Evolutionary conservation across 2,329 filamentous ascomycete genomes (phyloP).

Genomic region (Trichoderma breve): DNA sequence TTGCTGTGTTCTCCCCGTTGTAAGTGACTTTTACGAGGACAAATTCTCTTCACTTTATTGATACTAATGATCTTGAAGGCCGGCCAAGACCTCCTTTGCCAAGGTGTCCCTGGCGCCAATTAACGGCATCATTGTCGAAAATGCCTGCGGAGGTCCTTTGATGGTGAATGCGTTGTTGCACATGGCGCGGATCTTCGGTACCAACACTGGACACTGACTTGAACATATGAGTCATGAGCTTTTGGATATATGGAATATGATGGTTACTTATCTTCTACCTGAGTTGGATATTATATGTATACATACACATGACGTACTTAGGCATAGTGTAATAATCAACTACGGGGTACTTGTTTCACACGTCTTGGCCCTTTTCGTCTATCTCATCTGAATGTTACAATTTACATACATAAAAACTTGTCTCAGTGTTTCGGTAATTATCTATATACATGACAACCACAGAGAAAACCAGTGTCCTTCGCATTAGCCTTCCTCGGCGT

Average conservation of each 20-base stretch:
- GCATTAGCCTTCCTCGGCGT: not conserved
- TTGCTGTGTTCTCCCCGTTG: constrained; percentile 20
- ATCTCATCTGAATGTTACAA: not conserved
- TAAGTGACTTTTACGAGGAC: not conserved
- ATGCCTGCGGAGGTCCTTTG: not conserved
- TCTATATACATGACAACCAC: not conserved
- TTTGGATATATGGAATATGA: not conserved
- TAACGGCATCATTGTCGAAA: not conserved
- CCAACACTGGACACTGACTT: not conserved
- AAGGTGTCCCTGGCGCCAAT: not conserved
- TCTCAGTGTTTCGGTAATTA: not conserved
- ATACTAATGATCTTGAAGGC: not conserved
- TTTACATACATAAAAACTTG: not conserved
- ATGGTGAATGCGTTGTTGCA: not conserved
- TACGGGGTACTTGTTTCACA: not conserved
- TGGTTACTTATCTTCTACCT: not conserved
- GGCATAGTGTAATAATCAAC: not conserved
- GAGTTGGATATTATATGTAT: not conserved
- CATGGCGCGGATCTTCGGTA: not conserved
- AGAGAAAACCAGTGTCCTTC: not conserved
- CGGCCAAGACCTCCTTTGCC: constrained; percentile 17
- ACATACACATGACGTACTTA: not conserved
- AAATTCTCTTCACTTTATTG: not conserved
- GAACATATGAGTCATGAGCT: not conserved
- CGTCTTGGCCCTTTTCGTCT: not conserved